Percentiles rank a stretch among this genome's conserved stretches.
These are phyloP conservation scores for Erythrophleum fordii DNA, from an alignment of 306 rosid genomes.

Conservation along the genomic window DNA sequence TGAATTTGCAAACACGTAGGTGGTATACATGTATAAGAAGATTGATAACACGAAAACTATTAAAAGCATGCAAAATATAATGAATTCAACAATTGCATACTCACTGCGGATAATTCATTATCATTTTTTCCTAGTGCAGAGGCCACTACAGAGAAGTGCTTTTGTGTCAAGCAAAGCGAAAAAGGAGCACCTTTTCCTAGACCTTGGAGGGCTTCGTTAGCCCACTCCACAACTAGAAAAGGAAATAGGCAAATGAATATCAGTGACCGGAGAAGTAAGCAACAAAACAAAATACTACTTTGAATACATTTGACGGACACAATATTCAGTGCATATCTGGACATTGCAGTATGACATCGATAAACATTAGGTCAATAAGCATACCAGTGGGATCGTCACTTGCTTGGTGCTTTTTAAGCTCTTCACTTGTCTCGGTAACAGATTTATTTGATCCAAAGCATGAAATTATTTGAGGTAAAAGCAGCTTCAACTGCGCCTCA, in stretches of 20 bases:
- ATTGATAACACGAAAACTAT: not conserved
- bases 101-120: slow-evolving; percentile 73
- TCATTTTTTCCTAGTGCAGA: slow-evolving; percentile 62
- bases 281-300: slow-evolving; percentile 1
- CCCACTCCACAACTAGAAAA: slow-evolving; percentile 85
- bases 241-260: slow-evolving; percentile 27
- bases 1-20: slow-evolving; percentile 45
- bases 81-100: slow-evolving; percentile 25
- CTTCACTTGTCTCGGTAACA: slow-evolving; percentile 69
- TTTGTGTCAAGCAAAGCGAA: slow-evolving; percentile 83
- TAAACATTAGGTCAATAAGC: slow-evolving; percentile 35
- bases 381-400: slow-evolving; percentile 76
- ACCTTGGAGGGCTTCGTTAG: slow-evolving; percentile 92
- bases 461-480: slow-evolving; percentile 77
- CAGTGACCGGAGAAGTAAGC: not conserved
- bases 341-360: slow-evolving; percentile 21
- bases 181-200: slow-evolving; percentile 93
- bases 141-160: slow-evolving; percentile 78
- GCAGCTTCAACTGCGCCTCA: slow-evolving; percentile 67
- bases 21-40: not conserved
- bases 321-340: not conserved
- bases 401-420: slow-evolving; percentile 66
- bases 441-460: slow-evolving; percentile 72
- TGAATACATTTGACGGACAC: slow-evolving; percentile 5
- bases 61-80: not conserved